A percentile compares a stretch with the other conserved stretches of the same genome.
Evolutionary conservation across 345 rosid genomes (phyloP).

Genomic region (Ailanthus altissimus): DNA sequence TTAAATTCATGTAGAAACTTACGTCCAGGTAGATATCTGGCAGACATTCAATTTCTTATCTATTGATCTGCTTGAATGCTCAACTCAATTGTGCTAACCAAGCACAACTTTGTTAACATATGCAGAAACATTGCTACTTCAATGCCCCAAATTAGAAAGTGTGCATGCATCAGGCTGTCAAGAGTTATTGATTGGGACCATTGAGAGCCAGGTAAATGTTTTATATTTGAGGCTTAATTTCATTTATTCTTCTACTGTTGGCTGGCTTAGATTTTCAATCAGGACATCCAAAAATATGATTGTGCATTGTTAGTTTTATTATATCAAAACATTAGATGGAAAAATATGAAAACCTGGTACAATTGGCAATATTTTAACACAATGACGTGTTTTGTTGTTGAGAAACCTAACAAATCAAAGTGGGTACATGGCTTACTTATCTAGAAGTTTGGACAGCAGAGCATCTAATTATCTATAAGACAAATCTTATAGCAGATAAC

Average conservation of each 20-base stretch:
- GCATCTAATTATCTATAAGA: background rate
- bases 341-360: background rate
- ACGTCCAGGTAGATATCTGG: constrained; percentile 55
- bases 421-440: background rate
- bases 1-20: constrained; percentile 75
- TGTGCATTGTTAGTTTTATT: background rate
- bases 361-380: background rate
- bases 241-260: background rate
- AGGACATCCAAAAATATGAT: background rate
- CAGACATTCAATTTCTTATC: background rate
- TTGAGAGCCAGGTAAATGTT: constrained; percentile 72
- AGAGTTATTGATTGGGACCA: constrained; percentile 56
- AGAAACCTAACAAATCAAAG: background rate
- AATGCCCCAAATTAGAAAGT: constrained; percentile 75
- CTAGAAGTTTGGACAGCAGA: background rate
- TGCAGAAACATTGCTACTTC: constrained; percentile 75
- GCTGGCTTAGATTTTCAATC: background rate
- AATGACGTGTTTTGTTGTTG: background rate
- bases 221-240: background rate
- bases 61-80: constrained; percentile 7
- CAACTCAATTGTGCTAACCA: background rate
- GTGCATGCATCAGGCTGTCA: constrained; percentile 87
- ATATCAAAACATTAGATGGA: background rate
- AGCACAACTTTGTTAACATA: background rate
- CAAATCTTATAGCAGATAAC: background rate